A percentile compares a stretch with the other conserved stretches of the same genome.
These are phyloP conservation scores for Hericium rajendrae DNA, from an alignment of 768 basidiomycete genomes.

Conservation along the genomic window DNA sequence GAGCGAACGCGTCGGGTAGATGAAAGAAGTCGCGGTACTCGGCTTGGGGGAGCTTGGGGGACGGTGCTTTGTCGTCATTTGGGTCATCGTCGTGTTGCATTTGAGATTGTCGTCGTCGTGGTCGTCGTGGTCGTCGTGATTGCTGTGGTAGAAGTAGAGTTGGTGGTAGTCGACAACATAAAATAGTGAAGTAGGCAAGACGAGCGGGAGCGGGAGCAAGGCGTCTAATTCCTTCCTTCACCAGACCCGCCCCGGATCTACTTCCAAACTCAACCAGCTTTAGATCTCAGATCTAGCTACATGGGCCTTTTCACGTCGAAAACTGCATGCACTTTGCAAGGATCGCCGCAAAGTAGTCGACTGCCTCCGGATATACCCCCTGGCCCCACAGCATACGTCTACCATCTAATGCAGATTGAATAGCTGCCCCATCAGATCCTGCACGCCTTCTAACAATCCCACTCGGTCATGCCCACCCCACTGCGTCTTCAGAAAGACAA, in stretches of 20 bases:
- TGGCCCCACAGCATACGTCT: neutral
- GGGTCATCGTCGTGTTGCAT: neutral
- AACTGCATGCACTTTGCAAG: no score
- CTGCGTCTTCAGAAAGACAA: conserved; percentile 47
- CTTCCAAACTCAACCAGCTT: no score
- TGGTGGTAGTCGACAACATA: neutral
- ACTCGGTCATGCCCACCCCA: conserved; percentile 52
- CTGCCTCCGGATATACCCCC: no score
- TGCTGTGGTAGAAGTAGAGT: neutral
- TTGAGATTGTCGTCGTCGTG: neutral
- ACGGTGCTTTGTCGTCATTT: neutral
- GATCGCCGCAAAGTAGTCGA: no score
- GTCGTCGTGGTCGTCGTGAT: neutral
- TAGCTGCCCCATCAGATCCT: conserved; percentile 37
- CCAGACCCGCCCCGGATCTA: no score
- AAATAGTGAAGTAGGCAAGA: neutral
- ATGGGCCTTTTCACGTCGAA: no score
- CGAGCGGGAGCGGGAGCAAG: neutral
- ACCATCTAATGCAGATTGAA: conserved; percentile 15
- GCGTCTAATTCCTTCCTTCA: no score
- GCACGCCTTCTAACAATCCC: conserved; percentile 55
- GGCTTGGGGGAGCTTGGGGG: neutral
- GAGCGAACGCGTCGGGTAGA: conserved; percentile 26
- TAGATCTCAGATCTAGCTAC: no score
- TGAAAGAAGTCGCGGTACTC: conserved; percentile 14